A percentile compares a stretch with the other conserved stretches of the same genome.
phyloP scores from a whole-genome alignment of 2,329 filamentous ascomycete genomes.

The Pseudocercospora musae region DNA sequence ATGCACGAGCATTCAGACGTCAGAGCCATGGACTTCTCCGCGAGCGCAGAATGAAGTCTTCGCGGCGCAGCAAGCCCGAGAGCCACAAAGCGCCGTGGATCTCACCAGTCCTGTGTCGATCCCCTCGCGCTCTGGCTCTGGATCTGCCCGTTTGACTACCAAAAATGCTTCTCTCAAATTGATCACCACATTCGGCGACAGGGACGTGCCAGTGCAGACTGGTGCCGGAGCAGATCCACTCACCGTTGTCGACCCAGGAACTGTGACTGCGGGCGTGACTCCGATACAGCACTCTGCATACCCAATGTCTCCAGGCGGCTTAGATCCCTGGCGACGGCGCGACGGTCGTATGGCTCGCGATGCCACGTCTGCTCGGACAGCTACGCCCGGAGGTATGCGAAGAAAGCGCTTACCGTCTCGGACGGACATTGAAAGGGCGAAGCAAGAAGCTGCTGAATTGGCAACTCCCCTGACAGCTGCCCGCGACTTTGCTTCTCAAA shows the following conservation, averaged over 20 bases:
- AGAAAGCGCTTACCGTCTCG: constrained; percentile 66
- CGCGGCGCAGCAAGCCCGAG: constrained; percentile 51
- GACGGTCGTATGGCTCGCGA: constrained; percentile 38
- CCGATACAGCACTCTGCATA: constrained; percentile 71
- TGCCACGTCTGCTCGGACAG: constrained; percentile 53
- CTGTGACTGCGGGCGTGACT: constrained; percentile 68
- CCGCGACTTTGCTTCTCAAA: constrained; percentile 44
- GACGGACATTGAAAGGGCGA: constrained; percentile 32
- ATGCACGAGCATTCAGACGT: constrained; percentile 79
- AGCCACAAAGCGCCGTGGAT: constrained; percentile 49
- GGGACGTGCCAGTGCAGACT: constrained; percentile 58
- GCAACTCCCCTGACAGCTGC: constrained; percentile 60
- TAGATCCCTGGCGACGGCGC: constrained; percentile 36
- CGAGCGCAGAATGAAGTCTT: constrained; percentile 62
- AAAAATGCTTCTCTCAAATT: constrained; percentile 85
- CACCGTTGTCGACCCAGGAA: constrained; percentile 12
- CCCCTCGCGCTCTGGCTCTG: constrained; percentile 52
- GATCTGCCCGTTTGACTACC: constrained; percentile 55
- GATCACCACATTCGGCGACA: constrained; percentile 80
- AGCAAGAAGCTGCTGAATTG: constrained; percentile 60
- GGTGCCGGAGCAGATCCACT: constrained; percentile 4
- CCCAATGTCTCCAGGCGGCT: constrained; percentile 60
- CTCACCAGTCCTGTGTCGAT: constrained; percentile 69
- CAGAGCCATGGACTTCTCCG: constrained; percentile 84
- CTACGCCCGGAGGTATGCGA: constrained; percentile 56